These are phyloP conservation scores for Populus simonii DNA, from an alignment of 345 rosid species.

Conservation along the genomic window DNA sequence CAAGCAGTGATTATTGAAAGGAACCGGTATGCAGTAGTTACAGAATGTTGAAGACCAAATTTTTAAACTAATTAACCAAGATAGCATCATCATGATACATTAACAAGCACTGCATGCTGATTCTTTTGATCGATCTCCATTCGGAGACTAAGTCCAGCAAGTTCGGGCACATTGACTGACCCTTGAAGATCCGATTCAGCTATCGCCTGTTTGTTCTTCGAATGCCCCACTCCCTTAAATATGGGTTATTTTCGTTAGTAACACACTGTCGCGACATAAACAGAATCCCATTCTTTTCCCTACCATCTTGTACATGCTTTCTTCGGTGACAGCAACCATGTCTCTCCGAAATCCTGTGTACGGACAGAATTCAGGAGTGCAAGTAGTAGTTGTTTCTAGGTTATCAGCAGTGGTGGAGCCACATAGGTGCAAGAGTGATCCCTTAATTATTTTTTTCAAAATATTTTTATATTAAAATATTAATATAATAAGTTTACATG, in stretches of 20 bases:
- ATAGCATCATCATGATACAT: conserved; percentile 15
- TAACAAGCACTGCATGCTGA: conserved; percentile 66
- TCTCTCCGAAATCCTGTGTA: conserved; percentile 75
- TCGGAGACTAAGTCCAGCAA: conserved; percentile 58
- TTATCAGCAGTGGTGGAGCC: conserved; percentile 6
- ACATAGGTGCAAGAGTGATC: no score
- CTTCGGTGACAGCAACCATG: conserved; percentile 70
- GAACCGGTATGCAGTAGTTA: no score
- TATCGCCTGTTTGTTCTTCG: conserved; percentile 55
- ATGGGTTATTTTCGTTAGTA: conserved; percentile 64
- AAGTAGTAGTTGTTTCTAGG: conserved; percentile 19
- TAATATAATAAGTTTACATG: no score
- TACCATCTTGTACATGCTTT: conserved; percentile 64
- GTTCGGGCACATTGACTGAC: conserved; percentile 63
- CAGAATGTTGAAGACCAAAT: no score
- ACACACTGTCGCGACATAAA: conserved; percentile 73
- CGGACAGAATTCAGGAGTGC: conserved; percentile 42
- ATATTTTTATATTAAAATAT: no score
- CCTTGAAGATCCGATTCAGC: conserved; percentile 75
- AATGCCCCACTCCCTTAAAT: conserved; percentile 78
- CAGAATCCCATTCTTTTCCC: conserved; percentile 49
- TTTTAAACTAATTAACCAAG: background rate
- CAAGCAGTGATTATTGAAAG: no score
- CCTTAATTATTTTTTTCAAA: no score
- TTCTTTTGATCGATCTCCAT: conserved; percentile 65